Evolutionary conservation across 768 basidiomycete species (phyloP).

Genomic region (Naganishia onofrii): DNA sequence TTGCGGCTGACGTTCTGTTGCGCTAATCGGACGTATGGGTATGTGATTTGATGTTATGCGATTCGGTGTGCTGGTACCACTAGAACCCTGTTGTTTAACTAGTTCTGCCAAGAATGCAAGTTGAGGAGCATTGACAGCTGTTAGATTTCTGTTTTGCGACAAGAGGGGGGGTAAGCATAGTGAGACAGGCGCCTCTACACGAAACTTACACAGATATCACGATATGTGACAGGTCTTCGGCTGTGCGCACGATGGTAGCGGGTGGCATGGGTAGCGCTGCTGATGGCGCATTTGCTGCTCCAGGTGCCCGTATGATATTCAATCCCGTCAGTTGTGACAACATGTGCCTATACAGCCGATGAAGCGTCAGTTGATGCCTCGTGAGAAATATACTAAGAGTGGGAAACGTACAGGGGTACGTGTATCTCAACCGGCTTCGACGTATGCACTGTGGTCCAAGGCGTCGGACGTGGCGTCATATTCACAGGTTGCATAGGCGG

Average conservation of each 20-base stretch:
- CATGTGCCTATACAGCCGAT: not conserved
- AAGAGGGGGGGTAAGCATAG: not conserved
- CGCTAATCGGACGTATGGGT: not conserved
- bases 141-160: not conserved
- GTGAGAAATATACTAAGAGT: not conserved
- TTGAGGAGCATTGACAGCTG: constrained; percentile 16
- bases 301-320: constrained; percentile 16
- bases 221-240: constrained; percentile 18
- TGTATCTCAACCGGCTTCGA: constrained; percentile 12
- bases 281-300: not conserved
- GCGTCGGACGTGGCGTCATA: not conserved
- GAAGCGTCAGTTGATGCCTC: not conserved
- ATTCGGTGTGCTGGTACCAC: constrained; percentile 15
- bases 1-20: not conserved
- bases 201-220: constrained; percentile 17
- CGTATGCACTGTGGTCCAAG: constrained; percentile 5
- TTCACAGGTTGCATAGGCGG: not conserved
- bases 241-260: constrained; percentile 8
- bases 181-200: too few species aligned
- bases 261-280: not conserved
- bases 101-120: constrained; percentile 14
- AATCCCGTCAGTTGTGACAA: not conserved
- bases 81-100: constrained; percentile 8
- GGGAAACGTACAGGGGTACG: not conserved
- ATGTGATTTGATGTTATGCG: not conserved